These are phyloP conservation scores for Sugiyamaella pinicola DNA, from an alignment of 1,139 yeast species.

Conservation along the genomic window DNA sequence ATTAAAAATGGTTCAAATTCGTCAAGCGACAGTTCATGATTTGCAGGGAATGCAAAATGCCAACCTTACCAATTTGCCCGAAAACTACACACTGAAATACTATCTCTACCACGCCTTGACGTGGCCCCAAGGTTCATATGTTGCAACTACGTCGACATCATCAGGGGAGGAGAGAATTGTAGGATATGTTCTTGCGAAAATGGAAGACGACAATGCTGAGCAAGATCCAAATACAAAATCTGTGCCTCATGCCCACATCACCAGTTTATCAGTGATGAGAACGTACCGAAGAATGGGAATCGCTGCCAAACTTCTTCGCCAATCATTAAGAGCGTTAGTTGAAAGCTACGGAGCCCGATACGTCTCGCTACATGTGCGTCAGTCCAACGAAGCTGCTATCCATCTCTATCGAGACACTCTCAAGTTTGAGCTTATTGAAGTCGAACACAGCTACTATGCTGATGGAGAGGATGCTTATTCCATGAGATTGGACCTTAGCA, in stretches of 20 bases:
- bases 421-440: constrained; percentile 72
- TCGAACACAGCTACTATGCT: constrained; percentile 87
- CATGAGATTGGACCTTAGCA: constrained; percentile 55
- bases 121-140: constrained; percentile 98
- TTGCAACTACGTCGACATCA: constrained; percentile 73
- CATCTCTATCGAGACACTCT: constrained; percentile 88
- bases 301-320: constrained; percentile 92
- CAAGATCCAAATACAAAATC: constrained; percentile 52
- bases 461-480: constrained; percentile 99
- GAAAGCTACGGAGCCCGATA: constrained; percentile 82
- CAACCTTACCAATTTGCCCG: constrained; percentile 89
- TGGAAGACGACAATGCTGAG: constrained; percentile 66
- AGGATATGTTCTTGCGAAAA: constrained; percentile 92
- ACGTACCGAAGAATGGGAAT: constrained; percentile 93
- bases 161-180: constrained; percentile 66
- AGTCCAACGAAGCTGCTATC: constrained; percentile 90
- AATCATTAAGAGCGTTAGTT: constrained; percentile 66
- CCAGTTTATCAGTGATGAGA: constrained; percentile 92
- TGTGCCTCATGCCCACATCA: constrained; percentile 85
- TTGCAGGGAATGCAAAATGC: constrained; percentile 96
- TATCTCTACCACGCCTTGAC: constrained; percentile 90
- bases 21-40: constrained; percentile 85
- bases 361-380: constrained; percentile 91
- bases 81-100: constrained; percentile 88
- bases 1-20: constrained; percentile 59